Evolutionary conservation across 495 filamentous ascomycete genomes (phyloP).

Genomic region (Sabuloglossum arenarium): DNA sequence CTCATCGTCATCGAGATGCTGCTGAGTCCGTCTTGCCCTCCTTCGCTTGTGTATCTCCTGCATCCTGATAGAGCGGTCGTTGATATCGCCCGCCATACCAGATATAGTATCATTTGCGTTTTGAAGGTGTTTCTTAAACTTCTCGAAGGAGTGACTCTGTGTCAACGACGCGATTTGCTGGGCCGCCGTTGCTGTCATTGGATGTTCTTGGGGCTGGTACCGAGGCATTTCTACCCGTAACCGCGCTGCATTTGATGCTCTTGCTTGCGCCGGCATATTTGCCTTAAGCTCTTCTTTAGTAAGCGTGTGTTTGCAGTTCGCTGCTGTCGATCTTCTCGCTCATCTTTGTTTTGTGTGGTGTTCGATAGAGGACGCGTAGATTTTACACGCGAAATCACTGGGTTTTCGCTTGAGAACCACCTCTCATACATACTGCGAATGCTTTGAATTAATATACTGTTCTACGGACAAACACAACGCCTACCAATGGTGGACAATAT

Average conservation of each 20-base stretch:
- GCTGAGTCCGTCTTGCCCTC: neutral
- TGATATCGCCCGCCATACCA: slow-evolving; percentile 6
- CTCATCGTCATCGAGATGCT: neutral
- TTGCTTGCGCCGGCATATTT: neutral
- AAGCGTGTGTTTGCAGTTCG: neutral
- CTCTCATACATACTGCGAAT: too few species aligned
- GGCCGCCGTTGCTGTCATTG: neutral
- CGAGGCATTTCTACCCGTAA: neutral
- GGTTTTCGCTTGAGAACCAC: neutral
- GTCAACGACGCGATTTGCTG: neutral
- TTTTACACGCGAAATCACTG: neutral
- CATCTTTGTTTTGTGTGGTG: neutral
- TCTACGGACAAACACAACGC: too few species aligned
- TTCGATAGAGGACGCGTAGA: neutral
- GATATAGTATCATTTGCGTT: slow-evolving; percentile 3
- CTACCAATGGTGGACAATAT: too few species aligned
- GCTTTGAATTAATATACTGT: too few species aligned
- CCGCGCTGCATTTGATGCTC: neutral
- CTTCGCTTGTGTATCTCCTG: slow-evolving; percentile 1
- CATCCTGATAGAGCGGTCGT: neutral
- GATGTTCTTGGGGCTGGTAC: slow-evolving; percentile 1
- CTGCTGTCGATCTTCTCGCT: neutral
- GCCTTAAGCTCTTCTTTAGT: neutral
- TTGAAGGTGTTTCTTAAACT: slow-evolving; percentile 3
- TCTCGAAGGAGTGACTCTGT: slow-evolving; percentile 2